phyloP scores from a whole-genome alignment of 139 green algal species.

The Chlamydomonas sphaeroides region DNA sequence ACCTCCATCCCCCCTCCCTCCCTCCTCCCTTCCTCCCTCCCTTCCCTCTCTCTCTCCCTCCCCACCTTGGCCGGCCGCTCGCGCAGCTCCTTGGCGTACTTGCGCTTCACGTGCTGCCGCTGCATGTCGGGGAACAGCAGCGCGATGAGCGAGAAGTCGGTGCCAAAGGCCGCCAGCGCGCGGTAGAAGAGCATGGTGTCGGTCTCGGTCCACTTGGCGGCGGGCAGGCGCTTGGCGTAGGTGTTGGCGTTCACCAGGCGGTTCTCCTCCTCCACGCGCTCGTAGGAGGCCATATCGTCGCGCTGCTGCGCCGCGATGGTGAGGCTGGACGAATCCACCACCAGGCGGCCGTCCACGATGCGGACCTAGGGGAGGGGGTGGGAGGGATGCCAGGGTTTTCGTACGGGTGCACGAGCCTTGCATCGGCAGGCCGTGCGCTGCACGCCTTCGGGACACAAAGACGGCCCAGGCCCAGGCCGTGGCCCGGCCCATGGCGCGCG shows the following conservation, averaged over 20 bases:
- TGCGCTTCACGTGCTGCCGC: conserved; percentile 39
- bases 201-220: conserved; percentile 58
- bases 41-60: neutral
- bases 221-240: conserved; percentile 50
- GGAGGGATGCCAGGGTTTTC: too few species aligned
- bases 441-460: too few species aligned
- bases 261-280: conserved; percentile 54
- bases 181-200: conserved; percentile 81
- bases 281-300: conserved; percentile 47
- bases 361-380: conserved; percentile 9
- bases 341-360: conserved; percentile 61
- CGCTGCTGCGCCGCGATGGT: conserved; percentile 66
- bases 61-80: conserved; percentile 29
- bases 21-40: too few species aligned
- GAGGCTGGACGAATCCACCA: conserved; percentile 61
- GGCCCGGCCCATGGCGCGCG: too few species aligned
- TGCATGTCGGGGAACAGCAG: conserved; percentile 70
- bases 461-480: too few species aligned
- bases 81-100: conserved; percentile 17
- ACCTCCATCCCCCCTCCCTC: neutral
- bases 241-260: conserved; percentile 61
- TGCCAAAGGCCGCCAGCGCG: conserved; percentile 77
- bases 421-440: too few species aligned
- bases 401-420: too few species aligned
- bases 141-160: conserved; percentile 80